Conservation (phyloP, 441 rosid species). For the Melianthus villosus region DNA sequence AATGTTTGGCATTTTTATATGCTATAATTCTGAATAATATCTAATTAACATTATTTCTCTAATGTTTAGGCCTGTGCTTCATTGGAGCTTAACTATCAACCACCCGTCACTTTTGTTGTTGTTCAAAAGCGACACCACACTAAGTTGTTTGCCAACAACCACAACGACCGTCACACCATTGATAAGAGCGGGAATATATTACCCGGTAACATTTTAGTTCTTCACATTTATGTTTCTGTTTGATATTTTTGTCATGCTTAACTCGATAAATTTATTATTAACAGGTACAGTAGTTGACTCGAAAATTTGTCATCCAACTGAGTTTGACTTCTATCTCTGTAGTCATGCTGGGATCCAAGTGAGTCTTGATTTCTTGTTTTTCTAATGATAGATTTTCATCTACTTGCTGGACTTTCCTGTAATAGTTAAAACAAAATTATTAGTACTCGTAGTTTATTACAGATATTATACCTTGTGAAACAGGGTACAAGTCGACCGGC, state of each 20-base stretch:
- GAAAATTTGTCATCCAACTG: constrained; percentile 89
- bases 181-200: constrained; percentile 62
- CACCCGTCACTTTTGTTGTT: constrained; percentile 58
- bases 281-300: constrained; percentile 92
- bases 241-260: not conserved
- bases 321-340: constrained; percentile 88
- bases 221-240: not conserved
- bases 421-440: not conserved
- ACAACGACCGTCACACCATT: constrained; percentile 66
- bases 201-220: constrained; percentile 27
- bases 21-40: not conserved
- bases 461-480: constrained; percentile 1
- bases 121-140: constrained; percentile 83
- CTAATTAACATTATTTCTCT: not conserved
- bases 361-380: no score
- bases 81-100: constrained; percentile 35
- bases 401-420: not conserved
- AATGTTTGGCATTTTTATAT: not conserved
- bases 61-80: constrained; percentile 48
- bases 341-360: constrained; percentile 99
- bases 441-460: not conserved
- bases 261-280: no score
- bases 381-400: no score
- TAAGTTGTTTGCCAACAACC: constrained; percentile 76
- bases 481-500: constrained; percentile 99